phyloP scores from a whole-genome alignment of 73 alveolate genomes.

The Tetrahymena thermophila region DNA sequence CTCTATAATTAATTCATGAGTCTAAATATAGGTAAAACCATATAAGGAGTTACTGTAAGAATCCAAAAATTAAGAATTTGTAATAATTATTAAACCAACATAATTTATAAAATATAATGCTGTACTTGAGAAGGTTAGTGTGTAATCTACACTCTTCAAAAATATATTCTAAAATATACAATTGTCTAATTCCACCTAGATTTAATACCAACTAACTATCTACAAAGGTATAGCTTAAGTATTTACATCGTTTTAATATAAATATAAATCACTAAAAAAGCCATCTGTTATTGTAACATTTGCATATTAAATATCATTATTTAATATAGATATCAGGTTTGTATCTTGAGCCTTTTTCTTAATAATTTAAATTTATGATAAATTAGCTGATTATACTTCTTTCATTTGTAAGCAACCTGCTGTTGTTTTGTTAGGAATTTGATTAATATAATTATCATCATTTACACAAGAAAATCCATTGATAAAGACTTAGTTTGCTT shows the following conservation, averaged over 20 bases:
- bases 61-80: neutral
- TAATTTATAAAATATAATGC: neutral
- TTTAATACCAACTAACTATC: neutral
- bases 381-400: neutral
- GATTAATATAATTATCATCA: neutral
- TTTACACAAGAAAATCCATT: neutral
- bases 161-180: neutral
- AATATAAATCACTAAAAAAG: neutral
- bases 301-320: neutral
- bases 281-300: neutral
- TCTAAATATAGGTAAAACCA: neutral
- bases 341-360: neutral
- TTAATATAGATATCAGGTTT: neutral
- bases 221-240: neutral
- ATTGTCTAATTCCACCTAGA: neutral
- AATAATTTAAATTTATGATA: neutral
- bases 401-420: neutral
- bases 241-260: neutral
- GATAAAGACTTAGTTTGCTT: neutral
- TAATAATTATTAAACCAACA: neutral
- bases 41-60: neutral
- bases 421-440: neutral
- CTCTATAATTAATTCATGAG: neutral
- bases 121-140: neutral
- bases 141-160: neutral